These are phyloP conservation scores for Fusarium irregulare DNA, from an alignment of 2,329 filamentous ascomycete species.

Conservation along the genomic window DNA sequence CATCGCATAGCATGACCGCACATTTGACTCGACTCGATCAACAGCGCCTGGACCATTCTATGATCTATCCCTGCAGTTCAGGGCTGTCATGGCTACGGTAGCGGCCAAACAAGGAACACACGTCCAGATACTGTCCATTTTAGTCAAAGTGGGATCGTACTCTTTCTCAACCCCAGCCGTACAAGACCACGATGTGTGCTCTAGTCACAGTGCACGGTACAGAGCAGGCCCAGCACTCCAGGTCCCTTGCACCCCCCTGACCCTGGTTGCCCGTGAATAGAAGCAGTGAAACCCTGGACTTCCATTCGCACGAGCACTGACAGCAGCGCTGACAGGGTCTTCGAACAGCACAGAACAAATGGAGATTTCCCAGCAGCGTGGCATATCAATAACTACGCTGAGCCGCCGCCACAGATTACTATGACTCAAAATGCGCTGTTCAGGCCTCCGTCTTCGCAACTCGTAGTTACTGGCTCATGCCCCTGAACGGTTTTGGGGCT, in stretches of 20 bases:
- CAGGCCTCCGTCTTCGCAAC: constrained; percentile 32
- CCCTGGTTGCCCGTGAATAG: constrained; percentile 3
- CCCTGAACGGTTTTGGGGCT: constrained; percentile 31
- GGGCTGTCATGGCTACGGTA: constrained; percentile 8
- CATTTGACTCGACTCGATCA: background rate
- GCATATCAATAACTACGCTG: constrained; percentile 28
- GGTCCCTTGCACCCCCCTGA: constrained; percentile 25
- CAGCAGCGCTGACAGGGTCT: constrained; percentile 25
- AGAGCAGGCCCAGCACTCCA: constrained; percentile 16
- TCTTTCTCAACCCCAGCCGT: constrained; percentile 34
- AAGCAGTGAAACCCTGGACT: constrained; percentile 22
- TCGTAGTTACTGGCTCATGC: constrained; percentile 31
- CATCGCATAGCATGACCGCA: constrained; percentile 6
- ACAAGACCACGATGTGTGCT: constrained; percentile 36
- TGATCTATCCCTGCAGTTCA: constrained; percentile 1
- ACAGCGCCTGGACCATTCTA: constrained; percentile 1
- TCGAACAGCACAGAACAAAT: constrained; percentile 32
- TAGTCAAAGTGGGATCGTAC: constrained; percentile 34
- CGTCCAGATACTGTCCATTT: constrained; percentile 16
- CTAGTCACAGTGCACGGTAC: constrained; percentile 10
- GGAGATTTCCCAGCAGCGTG: constrained; percentile 30
- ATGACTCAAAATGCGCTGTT: constrained; percentile 4
- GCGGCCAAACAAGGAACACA: constrained; percentile 19
- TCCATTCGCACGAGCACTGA: constrained; percentile 20
- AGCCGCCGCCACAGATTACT: constrained; percentile 40